Evolutionary conservation across 2,329 filamentous ascomycete species (phyloP), one percentile per base, ranked within the genome.

Genomic region (Amauroascus verrucosus): DNA sequence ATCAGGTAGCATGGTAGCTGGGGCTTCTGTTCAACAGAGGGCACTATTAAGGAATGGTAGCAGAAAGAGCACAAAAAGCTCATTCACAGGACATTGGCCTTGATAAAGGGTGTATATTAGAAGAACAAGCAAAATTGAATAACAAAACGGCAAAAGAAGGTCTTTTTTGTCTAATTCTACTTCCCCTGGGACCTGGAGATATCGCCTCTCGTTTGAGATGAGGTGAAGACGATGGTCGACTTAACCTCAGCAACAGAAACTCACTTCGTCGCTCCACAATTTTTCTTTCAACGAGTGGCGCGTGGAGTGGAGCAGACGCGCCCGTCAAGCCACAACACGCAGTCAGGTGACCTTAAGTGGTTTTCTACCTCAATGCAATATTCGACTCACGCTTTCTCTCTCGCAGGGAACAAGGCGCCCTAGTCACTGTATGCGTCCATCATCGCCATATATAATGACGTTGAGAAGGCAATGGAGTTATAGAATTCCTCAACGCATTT

Each of bases 1-100:
- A 26, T 55, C 53, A n/a, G n/a, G n/a, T 28, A 51, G 1, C 51
- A 53, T 53, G 24, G 44, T 43, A 44, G 33, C 8, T n/a, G 22
- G 26, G 32, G 30, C 41, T 46, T 24, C 9, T 33, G 16, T 22
- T 13, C 13, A 38, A 22, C 24, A 20, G 14, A 6, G 9, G 24
- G 8, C n/a, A 5, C n/a, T 4, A 45, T 13, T 45, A 8, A 16
- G 43, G 22, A 14, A 45, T 30, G 26, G 9, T 30, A 30, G 26
- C 3, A 35, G 32, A 11, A 8, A 11, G 32, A 11, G 32, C 14
- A 35, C 14, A 35, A 35, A 11, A 35, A 35, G 32, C 4, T 18
- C 1, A 18, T 38, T 18, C 6, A 20, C n/a, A 18, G 16, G 16
- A 18, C 16, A 35, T 14, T n/a, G n/a, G n/a, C n/a, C n/a, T n/a